phyloP scores from a whole-genome alignment of 2,329 filamentous ascomycete species.

The Trichoderma atroviride region DNA sequence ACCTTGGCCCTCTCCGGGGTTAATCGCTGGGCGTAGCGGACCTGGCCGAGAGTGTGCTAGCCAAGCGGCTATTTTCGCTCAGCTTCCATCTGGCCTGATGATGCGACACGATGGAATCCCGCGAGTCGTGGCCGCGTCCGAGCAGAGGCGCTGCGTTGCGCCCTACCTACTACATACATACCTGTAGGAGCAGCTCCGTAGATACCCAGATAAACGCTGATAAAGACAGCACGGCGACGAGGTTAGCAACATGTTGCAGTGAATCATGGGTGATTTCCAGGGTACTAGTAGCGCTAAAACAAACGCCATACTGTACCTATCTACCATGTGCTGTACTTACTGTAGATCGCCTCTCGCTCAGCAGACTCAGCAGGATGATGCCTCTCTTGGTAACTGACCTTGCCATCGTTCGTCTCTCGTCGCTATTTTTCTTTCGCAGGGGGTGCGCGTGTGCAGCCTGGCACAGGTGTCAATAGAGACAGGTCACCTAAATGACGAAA shows the following conservation, averaged over 20 bases:
- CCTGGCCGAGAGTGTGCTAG: neutral
- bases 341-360: neutral
- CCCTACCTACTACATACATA: neutral
- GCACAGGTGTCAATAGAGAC: neutral
- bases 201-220: neutral
- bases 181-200: neutral
- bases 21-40: neutral
- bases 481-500: constrained; percentile 17
- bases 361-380: neutral
- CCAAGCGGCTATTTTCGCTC: neutral
- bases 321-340: too few relatives aligned
- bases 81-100: neutral
- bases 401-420: neutral
- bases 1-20: constrained; percentile 4
- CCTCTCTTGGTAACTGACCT: neutral
- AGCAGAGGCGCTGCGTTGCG: neutral
- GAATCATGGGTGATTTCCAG: neutral
- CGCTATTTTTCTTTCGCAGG: neutral
- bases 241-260: neutral
- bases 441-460: constrained; percentile 16
- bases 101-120: neutral
- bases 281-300: neutral
- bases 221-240: neutral
- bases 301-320: neutral
- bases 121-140: neutral